Evolutionary conservation across 257 asterid species (phyloP), one percentile per base, ranked within the genome.

Genomic region (Solanum pennellii): DNA sequence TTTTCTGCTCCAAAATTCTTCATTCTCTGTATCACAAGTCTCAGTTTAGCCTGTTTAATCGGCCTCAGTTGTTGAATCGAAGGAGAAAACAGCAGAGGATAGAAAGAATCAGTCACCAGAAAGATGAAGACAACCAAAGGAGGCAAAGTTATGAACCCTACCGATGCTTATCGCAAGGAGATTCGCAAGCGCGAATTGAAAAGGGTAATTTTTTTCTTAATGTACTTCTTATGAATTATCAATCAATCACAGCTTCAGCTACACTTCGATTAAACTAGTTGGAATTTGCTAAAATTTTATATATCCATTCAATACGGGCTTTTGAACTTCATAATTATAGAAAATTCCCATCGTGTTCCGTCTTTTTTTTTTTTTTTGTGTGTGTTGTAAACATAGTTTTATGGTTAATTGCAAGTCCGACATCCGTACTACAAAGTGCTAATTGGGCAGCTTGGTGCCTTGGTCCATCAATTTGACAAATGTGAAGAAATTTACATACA

Each of bases 71-170:
- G 37, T 18, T 42, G 42, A 85, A 49, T 88, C 82, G 44, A 29
- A 82, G 86, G 13, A 72, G 82, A 42, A 84, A 87, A 72, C 14
- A 72, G 13, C 79, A 72, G 29, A 18, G 80, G 49, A 73, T 23
- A 39, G 18, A 25, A 44, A 76, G 49, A 39, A 84, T 42, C 74
- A 25, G 80, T 15, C 89, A 89, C 23, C 93, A 82, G 79, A 85
- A 93, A 92, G 93, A 97, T 94, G 96, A 96, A 96, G 95, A 97
- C 99, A 68, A 97, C 99, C 71, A 97, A 97, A 91, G 98, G 99
- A 49, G 99, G 99, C 89, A 97, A 97, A 91, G 94, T 97, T 84
- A 97, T 97, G 99, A 97, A 97, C 96, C 99, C 99, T 93, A 97
- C 99, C 90, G 99, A 96, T 89, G 96, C 99, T 31, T 96, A 92